Percentiles rank a stretch among this genome's conserved stretches.
Evolutionary conservation across 192 early-diverging fungal genomes (phyloP).

Genomic region (Chytriomyces confervae): DNA sequence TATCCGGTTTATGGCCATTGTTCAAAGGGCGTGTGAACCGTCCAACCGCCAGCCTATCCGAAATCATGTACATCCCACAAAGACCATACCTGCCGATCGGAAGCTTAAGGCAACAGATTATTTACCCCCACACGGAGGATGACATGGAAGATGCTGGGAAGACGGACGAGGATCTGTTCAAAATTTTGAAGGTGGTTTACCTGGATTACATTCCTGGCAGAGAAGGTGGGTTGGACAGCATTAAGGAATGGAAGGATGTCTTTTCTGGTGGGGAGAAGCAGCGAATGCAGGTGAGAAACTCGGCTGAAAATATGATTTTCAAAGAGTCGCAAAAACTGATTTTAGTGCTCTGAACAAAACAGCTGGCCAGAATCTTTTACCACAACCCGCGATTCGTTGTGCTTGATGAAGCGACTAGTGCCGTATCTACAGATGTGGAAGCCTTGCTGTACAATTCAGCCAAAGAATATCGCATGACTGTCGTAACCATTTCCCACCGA

Average conservation of each 20-base stretch:
- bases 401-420: constrained; percentile 92
- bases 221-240: constrained; percentile 65
- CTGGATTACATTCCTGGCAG: constrained; percentile 71
- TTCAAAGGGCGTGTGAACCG: constrained; percentile 69
- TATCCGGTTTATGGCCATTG: constrained; percentile 92
- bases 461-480: constrained; percentile 73
- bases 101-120: constrained; percentile 91
- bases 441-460: constrained; percentile 77
- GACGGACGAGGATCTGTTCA: constrained; percentile 79
- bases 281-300: constrained; percentile 42
- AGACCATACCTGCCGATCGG: constrained; percentile 95
- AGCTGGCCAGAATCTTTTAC: constrained; percentile 96
- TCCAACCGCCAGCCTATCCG: constrained; percentile 52
- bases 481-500: constrained; percentile 91
- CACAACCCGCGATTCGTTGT: constrained; percentile 95
- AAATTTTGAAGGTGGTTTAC: constrained; percentile 84
- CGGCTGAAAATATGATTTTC: constrained; percentile 40
- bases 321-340: background rate
- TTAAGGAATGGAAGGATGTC: constrained; percentile 75
- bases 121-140: constrained; percentile 87
- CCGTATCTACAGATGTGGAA: constrained; percentile 95
- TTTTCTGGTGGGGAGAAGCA: constrained; percentile 90
- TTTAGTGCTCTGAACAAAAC: constrained; percentile 66
- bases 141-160: constrained; percentile 58
- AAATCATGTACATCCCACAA: constrained; percentile 99